These are phyloP conservation scores for Neonectria coccinea DNA, from an alignment of 2,329 filamentous ascomycete species.

Conservation along the genomic window DNA sequence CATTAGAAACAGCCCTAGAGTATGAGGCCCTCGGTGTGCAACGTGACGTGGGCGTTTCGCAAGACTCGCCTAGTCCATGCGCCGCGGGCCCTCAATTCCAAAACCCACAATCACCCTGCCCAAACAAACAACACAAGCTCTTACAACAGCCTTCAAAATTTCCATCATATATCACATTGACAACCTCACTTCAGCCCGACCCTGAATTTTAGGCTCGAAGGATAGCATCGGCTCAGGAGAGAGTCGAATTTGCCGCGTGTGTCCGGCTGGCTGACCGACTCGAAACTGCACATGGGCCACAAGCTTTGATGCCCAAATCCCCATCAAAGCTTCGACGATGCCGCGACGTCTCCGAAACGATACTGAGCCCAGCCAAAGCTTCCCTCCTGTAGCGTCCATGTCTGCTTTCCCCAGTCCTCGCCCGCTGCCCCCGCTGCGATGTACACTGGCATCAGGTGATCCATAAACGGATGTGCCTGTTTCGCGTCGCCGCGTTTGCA, in stretches of 20 bases:
- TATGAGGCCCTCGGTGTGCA: neutral
- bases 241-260: neutral
- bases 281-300: neutral
- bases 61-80: neutral
- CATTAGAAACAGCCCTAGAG: neutral
- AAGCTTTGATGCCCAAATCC: slow-evolving; percentile 20
- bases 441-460: slow-evolving; percentile 63
- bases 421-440: slow-evolving; percentile 60
- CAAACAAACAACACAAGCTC: neutral
- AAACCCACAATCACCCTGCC: neutral
- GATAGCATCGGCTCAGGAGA: neutral
- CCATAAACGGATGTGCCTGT: slow-evolving; percentile 62
- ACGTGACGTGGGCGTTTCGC: neutral
- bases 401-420: slow-evolving; percentile 55
- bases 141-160: neutral
- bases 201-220: neutral
- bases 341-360: slow-evolving; percentile 56
- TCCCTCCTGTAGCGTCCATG: slow-evolving; percentile 60
- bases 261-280: neutral
- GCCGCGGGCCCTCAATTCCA: neutral
- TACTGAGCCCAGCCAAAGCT: slow-evolving; percentile 62
- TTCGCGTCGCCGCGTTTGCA: slow-evolving; percentile 58
- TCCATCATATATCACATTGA: neutral
- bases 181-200: neutral
- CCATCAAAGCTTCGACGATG: slow-evolving; percentile 15